A percentile compares a stretch with the other conserved stretches of the same genome.
These are phyloP conservation scores for Aspergillus tanneri DNA, from an alignment of 2,329 filamentous ascomycete species.

Conservation along the genomic window DNA sequence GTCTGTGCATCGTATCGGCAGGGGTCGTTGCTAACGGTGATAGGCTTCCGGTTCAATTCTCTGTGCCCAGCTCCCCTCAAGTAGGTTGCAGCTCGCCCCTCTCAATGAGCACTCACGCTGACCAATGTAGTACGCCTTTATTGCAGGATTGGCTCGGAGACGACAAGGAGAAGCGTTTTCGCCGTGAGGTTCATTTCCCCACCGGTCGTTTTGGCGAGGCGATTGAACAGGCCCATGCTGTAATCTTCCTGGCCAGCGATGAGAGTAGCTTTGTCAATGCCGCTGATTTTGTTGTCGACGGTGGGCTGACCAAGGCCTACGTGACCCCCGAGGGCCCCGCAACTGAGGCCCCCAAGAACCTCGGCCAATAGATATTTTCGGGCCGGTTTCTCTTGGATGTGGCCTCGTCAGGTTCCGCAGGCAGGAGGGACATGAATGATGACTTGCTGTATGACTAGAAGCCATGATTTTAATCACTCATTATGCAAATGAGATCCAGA, in stretches of 20 bases:
- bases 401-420: no score
- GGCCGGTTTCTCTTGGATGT: neutral
- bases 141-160: conserved; percentile 93
- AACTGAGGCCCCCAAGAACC: conserved; percentile 54
- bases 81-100: conserved; percentile 35
- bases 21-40: neutral
- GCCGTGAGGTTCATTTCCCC: conserved; percentile 88
- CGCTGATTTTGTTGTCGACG: conserved; percentile 90
- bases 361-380: conserved; percentile 26
- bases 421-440: conserved; percentile 6
- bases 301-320: conserved; percentile 90
- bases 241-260: conserved; percentile 82
- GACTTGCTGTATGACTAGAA: conserved; percentile 11
- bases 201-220: conserved; percentile 86
- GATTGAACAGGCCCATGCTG: conserved; percentile 88
- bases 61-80: conserved; percentile 89
- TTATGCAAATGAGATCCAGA: conserved; percentile 53
- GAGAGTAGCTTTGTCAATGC: conserved; percentile 89
- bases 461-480: conserved; percentile 10
- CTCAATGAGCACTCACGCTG: neutral
- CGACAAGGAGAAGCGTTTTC: conserved; percentile 73
- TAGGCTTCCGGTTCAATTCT: conserved; percentile 78
- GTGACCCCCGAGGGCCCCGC: conserved; percentile 61
- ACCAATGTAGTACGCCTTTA: conserved; percentile 66
- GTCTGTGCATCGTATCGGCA: neutral